phyloP scores from a whole-genome alignment of 495 filamentous ascomycete species.

The Rhypophila decipiens region DNA sequence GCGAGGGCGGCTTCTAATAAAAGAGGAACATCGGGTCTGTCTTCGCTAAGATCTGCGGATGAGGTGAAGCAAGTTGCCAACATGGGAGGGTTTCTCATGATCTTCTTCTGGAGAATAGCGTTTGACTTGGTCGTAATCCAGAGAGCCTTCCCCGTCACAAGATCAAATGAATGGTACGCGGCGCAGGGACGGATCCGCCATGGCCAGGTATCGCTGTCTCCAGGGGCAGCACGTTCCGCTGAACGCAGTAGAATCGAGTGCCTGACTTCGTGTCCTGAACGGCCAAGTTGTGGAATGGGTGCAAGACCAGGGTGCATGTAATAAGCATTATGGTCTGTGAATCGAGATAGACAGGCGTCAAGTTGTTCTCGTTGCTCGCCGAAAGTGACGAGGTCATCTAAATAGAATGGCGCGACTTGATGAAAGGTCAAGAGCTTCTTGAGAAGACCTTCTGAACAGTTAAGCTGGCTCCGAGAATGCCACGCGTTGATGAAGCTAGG shows the following conservation, averaged over 20 bases:
- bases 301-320: slow-evolving; percentile 1
- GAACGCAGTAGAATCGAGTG: slow-evolving; percentile 38
- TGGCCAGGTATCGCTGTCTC: slow-evolving; percentile 8
- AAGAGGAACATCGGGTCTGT: slow-evolving; percentile 1
- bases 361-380: slow-evolving; percentile 24
- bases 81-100: slow-evolving; percentile 21
- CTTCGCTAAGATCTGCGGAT: not conserved
- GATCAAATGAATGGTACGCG: slow-evolving; percentile 38
- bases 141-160: slow-evolving; percentile 22
- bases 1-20: slow-evolving; percentile 25
- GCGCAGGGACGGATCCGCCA: slow-evolving; percentile 39
- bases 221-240: slow-evolving; percentile 25
- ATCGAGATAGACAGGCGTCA: slow-evolving; percentile 17
- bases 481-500: slow-evolving; percentile 27
- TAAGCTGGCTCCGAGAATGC: slow-evolving; percentile 24
- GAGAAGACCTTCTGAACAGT: slow-evolving; percentile 24
- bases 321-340: slow-evolving; percentile 10
- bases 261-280: slow-evolving; percentile 31
- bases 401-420: slow-evolving; percentile 36
- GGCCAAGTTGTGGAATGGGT: slow-evolving; percentile 27
- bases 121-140: slow-evolving; percentile 43
- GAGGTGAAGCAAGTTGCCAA: too few relatives aligned
- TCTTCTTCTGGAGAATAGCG: slow-evolving; percentile 24
- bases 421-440: slow-evolving; percentile 26
- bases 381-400: slow-evolving; percentile 39